These are phyloP conservation scores for Candida dajiaensis DNA, from an alignment of 805 yeast species.

Conservation along the genomic window DNA sequence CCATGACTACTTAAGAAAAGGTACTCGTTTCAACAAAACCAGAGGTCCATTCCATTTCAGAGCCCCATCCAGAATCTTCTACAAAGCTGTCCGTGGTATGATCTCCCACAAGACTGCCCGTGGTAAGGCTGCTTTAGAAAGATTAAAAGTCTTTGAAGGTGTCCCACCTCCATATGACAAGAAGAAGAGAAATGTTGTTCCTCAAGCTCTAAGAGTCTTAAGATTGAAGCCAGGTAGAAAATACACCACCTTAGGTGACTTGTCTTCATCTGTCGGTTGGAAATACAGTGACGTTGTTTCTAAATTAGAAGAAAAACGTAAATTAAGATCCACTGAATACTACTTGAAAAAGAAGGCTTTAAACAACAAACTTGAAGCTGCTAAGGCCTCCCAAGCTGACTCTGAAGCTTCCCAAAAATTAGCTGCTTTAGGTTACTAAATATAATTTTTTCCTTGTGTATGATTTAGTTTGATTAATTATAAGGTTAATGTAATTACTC, in stretches of 20 bases:
- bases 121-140: conserved; percentile 99
- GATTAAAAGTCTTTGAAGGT: conserved; percentile 99
- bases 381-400: conserved; percentile 81
- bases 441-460: conserved; percentile 13
- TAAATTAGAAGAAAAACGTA: conserved; percentile 98
- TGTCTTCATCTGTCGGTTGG: conserved; percentile 98
- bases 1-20: conserved; percentile 99
- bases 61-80: conserved; percentile 99
- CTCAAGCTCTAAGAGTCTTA: conserved; percentile 98
- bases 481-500: conserved; percentile 12
- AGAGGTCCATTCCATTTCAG: conserved; percentile 99
- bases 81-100: conserved; percentile 99
- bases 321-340: conserved; percentile 98
- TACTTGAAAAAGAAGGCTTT: conserved; percentile 98
- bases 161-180: conserved; percentile 99
- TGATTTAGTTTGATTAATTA: conserved; percentile 7
- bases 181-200: conserved; percentile 99
- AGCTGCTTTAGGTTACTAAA: conserved; percentile 96
- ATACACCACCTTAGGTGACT: conserved; percentile 97
- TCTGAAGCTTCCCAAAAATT: conserved; percentile 89
- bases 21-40: conserved; percentile 97
- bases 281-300: conserved; percentile 98
- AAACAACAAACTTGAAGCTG: conserved; percentile 85
- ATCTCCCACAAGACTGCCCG: conserved; percentile 99
- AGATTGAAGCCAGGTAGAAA: conserved; percentile 99